A percentile compares a stretch with the other conserved stretches of the same genome.
Conservation (phyloP, 2,329 filamentous ascomycete species). For the Parastagonospora avenae region DNA sequence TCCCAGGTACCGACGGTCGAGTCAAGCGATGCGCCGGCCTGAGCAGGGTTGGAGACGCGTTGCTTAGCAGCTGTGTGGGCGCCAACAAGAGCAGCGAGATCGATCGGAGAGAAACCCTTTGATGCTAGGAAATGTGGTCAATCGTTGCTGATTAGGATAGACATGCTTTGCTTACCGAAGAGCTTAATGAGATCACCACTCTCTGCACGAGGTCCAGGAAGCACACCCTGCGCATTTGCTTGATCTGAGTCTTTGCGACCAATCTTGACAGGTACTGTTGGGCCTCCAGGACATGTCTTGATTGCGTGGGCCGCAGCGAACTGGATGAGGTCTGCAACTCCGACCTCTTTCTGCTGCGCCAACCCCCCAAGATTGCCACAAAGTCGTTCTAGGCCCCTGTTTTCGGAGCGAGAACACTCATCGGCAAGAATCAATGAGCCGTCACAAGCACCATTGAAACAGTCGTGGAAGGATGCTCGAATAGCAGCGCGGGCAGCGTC, state of each 20-base stretch:
- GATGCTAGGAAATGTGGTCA: constrained; percentile 15
- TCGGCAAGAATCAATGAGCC: constrained; percentile 44
- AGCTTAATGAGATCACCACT: constrained; percentile 30
- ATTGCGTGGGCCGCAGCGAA: constrained; percentile 46
- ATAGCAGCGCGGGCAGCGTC: constrained; percentile 45
- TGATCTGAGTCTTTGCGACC: constrained; percentile 39
- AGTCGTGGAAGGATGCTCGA: constrained; percentile 43
- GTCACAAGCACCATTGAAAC: constrained; percentile 45
- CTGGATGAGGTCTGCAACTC: constrained; percentile 43
- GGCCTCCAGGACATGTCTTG: constrained; percentile 44
- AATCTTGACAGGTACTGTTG: constrained; percentile 39
- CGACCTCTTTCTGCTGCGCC: constrained; percentile 47
- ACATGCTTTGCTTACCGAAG: constrained; percentile 28
- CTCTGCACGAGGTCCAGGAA: constrained; percentile 24
- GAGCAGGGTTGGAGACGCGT: constrained; percentile 27
- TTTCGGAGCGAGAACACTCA: constrained; percentile 44
- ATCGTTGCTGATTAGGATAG: neutral
- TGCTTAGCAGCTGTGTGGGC: constrained; percentile 45
- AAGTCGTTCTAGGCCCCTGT: constrained; percentile 53
- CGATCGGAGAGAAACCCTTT: constrained; percentile 44
- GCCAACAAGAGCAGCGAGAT: constrained; percentile 48
- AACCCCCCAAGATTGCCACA: constrained; percentile 48
- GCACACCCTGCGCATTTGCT: constrained; percentile 26
- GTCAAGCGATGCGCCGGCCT: constrained; percentile 36
- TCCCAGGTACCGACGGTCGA: constrained; percentile 46